A percentile compares a stretch with the other conserved stretches of the same genome.
phyloP scores from a whole-genome alignment of 2,329 filamentous ascomycete genomes.

The Paecilomyces niveus region DNA sequence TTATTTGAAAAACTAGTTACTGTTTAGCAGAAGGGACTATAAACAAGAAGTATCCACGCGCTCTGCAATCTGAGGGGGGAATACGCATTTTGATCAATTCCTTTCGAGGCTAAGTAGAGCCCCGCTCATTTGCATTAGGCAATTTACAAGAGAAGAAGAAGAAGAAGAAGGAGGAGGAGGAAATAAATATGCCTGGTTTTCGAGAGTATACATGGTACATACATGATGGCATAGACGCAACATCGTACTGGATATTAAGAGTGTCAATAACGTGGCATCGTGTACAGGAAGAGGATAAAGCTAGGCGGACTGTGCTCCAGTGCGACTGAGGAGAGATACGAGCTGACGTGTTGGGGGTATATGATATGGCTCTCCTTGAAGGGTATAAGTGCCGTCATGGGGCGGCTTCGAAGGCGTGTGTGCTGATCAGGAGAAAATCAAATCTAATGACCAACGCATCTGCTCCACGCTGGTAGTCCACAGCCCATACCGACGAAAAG shows the following conservation, averaged over 20 bases:
- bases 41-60: too few relatives aligned
- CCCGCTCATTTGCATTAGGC: not conserved
- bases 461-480: conserved; percentile 53
- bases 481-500: conserved; percentile 66
- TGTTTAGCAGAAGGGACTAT: too few relatives aligned
- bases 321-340: not conserved
- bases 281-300: not conserved
- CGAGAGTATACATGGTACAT: not conserved
- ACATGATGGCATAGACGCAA: not conserved
- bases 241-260: not conserved
- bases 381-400: not conserved
- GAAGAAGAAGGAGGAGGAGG: not conserved
- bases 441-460: conserved; percentile 27
- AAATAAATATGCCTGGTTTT: not conserved
- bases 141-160: not conserved
- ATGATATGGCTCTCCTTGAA: not conserved
- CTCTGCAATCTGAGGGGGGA: too few relatives aligned
- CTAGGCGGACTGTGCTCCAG: not conserved
- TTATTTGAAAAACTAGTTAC: too few relatives aligned
- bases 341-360: not conserved
- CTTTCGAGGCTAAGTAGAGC: too few relatives aligned
- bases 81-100: too few relatives aligned
- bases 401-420: not conserved
- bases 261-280: not conserved
- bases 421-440: not conserved